Evolutionary conservation across 108 stramenopile genomes (phyloP).

Genomic region (Pseudonitzschia delicatissima): DNA sequence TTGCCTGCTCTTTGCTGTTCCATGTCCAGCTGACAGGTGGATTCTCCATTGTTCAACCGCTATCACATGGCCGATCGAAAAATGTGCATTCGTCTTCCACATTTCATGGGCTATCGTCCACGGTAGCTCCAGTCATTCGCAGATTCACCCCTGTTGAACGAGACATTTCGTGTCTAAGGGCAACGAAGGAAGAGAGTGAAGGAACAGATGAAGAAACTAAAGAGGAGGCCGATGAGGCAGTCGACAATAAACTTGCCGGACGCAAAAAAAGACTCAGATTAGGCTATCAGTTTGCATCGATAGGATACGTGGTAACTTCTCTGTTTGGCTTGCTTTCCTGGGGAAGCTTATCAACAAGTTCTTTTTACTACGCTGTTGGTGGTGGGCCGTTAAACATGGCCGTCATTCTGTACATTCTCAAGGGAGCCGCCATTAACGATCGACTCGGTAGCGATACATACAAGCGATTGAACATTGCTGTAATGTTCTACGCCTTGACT

Average conservation of each 20-base stretch:
- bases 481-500: slow-evolving; percentile 29
- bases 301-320: slow-evolving; percentile 6
- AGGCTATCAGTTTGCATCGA: slow-evolving; percentile 36
- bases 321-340: not conserved
- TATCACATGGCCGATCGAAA: not conserved
- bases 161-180: not conserved
- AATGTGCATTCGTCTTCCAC: no score
- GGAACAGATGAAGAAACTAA: not conserved
- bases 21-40: not conserved
- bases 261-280: slow-evolving; percentile 43
- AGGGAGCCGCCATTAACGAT: slow-evolving; percentile 43
- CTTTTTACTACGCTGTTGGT: slow-evolving; percentile 17
- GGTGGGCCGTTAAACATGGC: slow-evolving; percentile 30
- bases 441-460: slow-evolving; percentile 68
- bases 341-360: slow-evolving; percentile 6
- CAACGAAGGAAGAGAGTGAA: not conserved
- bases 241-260: slow-evolving; percentile 24
- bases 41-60: not conserved
- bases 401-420: slow-evolving; percentile 43
- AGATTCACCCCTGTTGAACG: no score
- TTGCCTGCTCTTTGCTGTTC: not conserved
- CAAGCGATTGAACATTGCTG: slow-evolving; percentile 53
- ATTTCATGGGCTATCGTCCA: no score
- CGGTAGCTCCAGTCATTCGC: not conserved
- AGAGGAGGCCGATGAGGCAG: not conserved